Evolutionary conservation across 805 yeast genomes (phyloP).

Genomic region (Lachancea quebecensis): DNA sequence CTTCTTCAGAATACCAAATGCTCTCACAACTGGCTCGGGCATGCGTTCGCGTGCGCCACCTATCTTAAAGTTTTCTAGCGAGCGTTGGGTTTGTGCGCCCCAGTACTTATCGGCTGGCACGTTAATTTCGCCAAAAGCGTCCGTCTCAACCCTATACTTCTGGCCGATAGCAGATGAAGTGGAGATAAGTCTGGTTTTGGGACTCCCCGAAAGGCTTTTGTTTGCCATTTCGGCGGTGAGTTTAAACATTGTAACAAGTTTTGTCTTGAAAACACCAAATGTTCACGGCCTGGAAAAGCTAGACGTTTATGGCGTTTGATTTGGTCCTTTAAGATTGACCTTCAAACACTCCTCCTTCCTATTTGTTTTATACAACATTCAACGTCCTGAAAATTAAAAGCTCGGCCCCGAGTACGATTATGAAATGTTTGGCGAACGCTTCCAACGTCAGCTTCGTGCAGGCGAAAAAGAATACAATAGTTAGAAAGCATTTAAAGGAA

Average conservation of each 20-base stretch:
- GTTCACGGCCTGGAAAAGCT: too few species aligned
- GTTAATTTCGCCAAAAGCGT: constrained; percentile 95
- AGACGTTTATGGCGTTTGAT: too few species aligned
- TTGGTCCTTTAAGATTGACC: too few species aligned
- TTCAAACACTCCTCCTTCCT: not conserved
- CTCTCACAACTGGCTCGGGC: constrained; percentile 85
- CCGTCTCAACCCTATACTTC: constrained; percentile 63
- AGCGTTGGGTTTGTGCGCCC: constrained; percentile 98
- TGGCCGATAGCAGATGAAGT: constrained; percentile 5
- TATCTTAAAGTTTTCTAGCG: constrained; percentile 87
- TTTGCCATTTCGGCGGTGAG: constrained; percentile 3
- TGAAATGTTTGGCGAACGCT: not conserved
- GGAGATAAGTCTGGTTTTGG: constrained; percentile 1
- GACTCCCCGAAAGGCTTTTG: not conserved
- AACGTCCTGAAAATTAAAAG: not conserved
- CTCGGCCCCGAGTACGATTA: not conserved
- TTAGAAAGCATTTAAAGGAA: too few species aligned
- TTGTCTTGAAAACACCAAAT: not conserved
- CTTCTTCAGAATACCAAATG: constrained; percentile 90
- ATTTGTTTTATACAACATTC: not conserved
- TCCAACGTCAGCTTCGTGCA: too few species aligned
- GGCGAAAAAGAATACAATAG: too few species aligned
- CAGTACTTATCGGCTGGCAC: constrained; percentile 84
- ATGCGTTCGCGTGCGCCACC: constrained; percentile 87
- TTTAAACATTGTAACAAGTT: constrained; percentile 7